Base-by-base conservation (phyloP, 257 asterid genomes). In the Fraxinus cuspidata region DNA sequence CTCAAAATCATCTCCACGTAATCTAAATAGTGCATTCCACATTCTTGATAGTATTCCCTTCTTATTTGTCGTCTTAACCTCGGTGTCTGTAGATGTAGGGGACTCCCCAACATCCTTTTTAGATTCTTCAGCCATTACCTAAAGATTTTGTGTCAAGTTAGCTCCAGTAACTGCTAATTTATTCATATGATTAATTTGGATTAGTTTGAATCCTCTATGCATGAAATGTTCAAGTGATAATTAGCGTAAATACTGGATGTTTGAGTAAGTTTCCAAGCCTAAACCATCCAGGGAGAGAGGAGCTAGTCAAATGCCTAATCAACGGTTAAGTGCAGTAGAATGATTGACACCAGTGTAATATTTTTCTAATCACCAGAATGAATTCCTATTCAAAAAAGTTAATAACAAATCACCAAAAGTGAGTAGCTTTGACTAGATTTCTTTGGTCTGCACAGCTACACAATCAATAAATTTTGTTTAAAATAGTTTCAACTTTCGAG, bases 1-100 rank as follows among this genome's bases (percentile, higher is more conserved):
- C 87, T 93, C 98, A 71, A 91, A 92, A 86, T 96, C 97, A 64
- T 92, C 94, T 73, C 91, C 88, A 56, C 77, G 88, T 42, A 81
- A 81, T 84, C 97, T 82, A 77, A 92, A 91, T 78, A 96, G 63
- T 38, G 87, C 88, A 81, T 83, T 84, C 96, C 96, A 96, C 51
- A 92, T 58, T 88, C 92, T 89, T 38, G 97, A 92, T 47, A 93
- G 64, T 63, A 90, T 25, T 32, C 99, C 97, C 82, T 86, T 89
- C 78, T 86, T 91, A 84, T 91, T 87, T 49, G 74, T 71, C 72
- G 42, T 85, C 78, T 87, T 90, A 69, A 42, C 74, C 82, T 85
- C 94, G 53, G 84, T 38, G 67, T 86, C 93, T 8, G 79, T 75
- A 42, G 85, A 58, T 66, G 86, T 68, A 73, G 79, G 82, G 27